phyloP scores from a whole-genome alignment of 768 basidiomycete genomes.

The Collybia mongolica region DNA sequence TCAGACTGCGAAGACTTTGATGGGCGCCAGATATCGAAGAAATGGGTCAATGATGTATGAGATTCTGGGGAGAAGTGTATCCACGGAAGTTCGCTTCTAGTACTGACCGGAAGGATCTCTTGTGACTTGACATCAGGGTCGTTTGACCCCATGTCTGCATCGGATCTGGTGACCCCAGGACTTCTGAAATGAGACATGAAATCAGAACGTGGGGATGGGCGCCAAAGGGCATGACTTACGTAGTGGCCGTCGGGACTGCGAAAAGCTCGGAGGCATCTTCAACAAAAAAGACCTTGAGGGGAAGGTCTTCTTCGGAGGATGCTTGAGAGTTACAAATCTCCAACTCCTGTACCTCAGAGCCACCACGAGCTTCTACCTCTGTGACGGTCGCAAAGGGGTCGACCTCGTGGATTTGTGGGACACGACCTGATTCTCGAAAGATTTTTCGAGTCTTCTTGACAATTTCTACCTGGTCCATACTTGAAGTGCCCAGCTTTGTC shows the following conservation, averaged over 20 bases:
- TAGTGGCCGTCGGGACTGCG: too few relatives aligned
- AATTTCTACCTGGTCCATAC: constrained; percentile 16
- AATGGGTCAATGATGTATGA: background rate
- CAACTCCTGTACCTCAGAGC: too few relatives aligned
- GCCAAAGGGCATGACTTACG: too few relatives aligned
- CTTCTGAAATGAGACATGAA: too few relatives aligned
- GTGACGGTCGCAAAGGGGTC: constrained; percentile 7
- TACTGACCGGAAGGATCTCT: too few relatives aligned
- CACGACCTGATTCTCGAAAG: constrained; percentile 9
- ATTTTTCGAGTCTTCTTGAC: constrained; percentile 11
- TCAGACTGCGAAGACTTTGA: constrained; percentile 5
- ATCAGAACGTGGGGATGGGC: too few relatives aligned
- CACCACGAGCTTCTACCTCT: too few relatives aligned
- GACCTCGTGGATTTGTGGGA: constrained; percentile 10
- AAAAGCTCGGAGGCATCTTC: too few relatives aligned
- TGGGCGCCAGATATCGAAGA: constrained; percentile 4
- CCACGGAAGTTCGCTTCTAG: constrained; percentile 3
- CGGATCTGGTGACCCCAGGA: background rate
- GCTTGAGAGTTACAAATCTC: too few relatives aligned
- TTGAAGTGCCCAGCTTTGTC: constrained; percentile 1
- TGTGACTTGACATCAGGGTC: background rate
- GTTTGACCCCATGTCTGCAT: background rate
- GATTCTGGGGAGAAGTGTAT: constrained; percentile 4
- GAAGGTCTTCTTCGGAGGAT: too few relatives aligned
- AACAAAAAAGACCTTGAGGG: too few relatives aligned